These are phyloP conservation scores for Cubamyces lactineus DNA, from an alignment of 768 basidiomycete species.

Conservation along the genomic window DNA sequence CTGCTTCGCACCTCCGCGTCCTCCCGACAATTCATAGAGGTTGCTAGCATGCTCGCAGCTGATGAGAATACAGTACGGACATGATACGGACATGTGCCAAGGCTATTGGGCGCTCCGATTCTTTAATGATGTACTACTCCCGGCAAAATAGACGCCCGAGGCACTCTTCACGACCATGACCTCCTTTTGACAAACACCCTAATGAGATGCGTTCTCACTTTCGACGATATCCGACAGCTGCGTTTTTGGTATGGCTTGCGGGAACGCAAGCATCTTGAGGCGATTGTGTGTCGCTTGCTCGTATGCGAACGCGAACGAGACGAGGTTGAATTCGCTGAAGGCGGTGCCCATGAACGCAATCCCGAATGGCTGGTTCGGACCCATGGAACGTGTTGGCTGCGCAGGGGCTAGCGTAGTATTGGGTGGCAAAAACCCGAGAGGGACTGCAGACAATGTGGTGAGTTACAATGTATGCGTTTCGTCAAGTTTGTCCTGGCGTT, in stretches of 20 bases:
- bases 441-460: slow-evolving; percentile 40
- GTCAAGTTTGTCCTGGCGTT: background rate
- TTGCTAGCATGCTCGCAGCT: no score
- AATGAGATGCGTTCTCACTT: background rate
- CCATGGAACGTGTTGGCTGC: slow-evolving; percentile 21
- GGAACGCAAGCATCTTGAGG: slow-evolving; percentile 35
- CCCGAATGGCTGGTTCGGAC: slow-evolving; percentile 43
- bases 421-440: slow-evolving; percentile 61
- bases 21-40: no score
- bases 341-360: slow-evolving; percentile 64
- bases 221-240: slow-evolving; percentile 35
- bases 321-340: slow-evolving; percentile 60
- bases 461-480: background rate
- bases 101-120: no score
- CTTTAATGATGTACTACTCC: no score
- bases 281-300: slow-evolving; percentile 46
- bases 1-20: no score
- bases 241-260: slow-evolving; percentile 37
- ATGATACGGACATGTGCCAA: no score
- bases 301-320: slow-evolving; percentile 64
- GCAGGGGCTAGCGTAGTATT: slow-evolving; percentile 44
- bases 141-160: no score
- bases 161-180: no score
- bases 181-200: no score
- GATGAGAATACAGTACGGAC: no score